Percentiles rank a stretch among this genome's conserved stretches.
These are phyloP conservation scores for Wickerhamomyces mucosus DNA, from an alignment of 805 yeast genomes.

Conservation along the genomic window DNA sequence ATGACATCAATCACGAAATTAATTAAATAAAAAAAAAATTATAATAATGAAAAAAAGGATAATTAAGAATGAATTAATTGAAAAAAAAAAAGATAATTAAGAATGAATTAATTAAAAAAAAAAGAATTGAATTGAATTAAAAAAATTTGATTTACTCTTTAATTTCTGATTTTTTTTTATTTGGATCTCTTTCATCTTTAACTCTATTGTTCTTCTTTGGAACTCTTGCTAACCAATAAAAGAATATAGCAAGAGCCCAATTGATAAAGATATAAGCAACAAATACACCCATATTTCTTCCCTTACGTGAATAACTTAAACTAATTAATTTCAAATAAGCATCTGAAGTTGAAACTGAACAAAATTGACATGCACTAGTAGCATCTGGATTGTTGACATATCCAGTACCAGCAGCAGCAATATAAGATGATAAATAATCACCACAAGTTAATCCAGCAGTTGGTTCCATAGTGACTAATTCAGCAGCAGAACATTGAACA, in stretches of 20 bases:
- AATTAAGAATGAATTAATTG: no score
- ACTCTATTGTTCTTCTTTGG: slow-evolving; percentile 42
- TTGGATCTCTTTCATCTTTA: slow-evolving; percentile 1
- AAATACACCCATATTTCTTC: slow-evolving; percentile 60
- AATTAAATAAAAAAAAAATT: no score
- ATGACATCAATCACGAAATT: no score
- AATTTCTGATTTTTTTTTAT: background rate
- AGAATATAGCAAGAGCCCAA: slow-evolving; percentile 29
- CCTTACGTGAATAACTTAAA: slow-evolving; percentile 36
- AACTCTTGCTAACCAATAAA: slow-evolving; percentile 58
- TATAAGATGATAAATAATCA: slow-evolving; percentile 34
- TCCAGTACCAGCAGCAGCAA: slow-evolving; percentile 21
- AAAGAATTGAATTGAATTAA: background rate
- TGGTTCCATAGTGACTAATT: slow-evolving; percentile 40
- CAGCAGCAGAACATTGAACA: slow-evolving; percentile 39
- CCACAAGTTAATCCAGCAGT: slow-evolving; percentile 50
- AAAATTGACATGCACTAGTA: slow-evolving; percentile 51
- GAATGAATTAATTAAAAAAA: no score
- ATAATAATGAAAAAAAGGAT: no score
- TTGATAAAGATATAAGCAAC: slow-evolving; percentile 34
- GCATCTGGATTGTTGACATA: slow-evolving; percentile 8
- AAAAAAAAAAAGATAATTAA: no score
- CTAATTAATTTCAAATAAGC: slow-evolving; percentile 40
- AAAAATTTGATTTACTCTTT: background rate
- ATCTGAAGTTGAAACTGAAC: slow-evolving; percentile 50